These are phyloP conservation scores for Diaporthe nobilis DNA, from an alignment of 2,329 filamentous ascomycete genomes.

Conservation along the genomic window DNA sequence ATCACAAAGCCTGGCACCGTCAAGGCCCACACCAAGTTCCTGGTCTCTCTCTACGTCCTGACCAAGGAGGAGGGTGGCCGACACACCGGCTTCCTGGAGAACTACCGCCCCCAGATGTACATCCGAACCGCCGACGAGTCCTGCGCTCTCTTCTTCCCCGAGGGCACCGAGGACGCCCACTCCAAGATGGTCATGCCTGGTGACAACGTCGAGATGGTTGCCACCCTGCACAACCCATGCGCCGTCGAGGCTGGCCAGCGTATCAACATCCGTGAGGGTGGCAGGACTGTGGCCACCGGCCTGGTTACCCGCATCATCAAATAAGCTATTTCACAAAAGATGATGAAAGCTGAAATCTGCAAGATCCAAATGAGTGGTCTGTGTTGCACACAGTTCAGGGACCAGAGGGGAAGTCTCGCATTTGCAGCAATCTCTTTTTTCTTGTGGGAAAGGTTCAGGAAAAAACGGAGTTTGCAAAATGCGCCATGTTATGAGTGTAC, in stretches of 20 bases:
- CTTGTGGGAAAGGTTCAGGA: conserved; percentile 35
- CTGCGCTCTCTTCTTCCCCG: conserved; percentile 87
- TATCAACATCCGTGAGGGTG: conserved; percentile 98
- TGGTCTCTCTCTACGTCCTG: conserved; percentile 96
- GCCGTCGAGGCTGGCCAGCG: conserved; percentile 93
- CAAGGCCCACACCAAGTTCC: conserved; percentile 92
- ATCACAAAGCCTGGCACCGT: conserved; percentile 85
- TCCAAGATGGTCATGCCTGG: conserved; percentile 95
- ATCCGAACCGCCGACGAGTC: conserved; percentile 90
- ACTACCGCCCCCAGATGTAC: conserved; percentile 98
- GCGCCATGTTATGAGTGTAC: conserved; percentile 47
- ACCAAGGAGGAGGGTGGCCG: conserved; percentile 98
- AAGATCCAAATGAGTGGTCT: background rate
- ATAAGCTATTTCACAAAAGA: conserved; percentile 54
- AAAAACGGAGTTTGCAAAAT: conserved; percentile 42
- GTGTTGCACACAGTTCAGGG: conserved; percentile 20
- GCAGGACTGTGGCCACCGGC: conserved; percentile 88
- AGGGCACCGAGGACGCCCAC: conserved; percentile 79
- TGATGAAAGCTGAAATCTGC: conserved; percentile 18
- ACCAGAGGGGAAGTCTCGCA: conserved; percentile 41
- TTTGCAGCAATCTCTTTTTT: conserved; percentile 40
- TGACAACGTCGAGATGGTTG: conserved; percentile 98
- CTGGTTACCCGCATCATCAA: conserved; percentile 81
- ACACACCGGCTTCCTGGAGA: conserved; percentile 94
- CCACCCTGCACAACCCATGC: conserved; percentile 86